Conservation (phyloP, 2,329 filamentous ascomycete species). For the Sporothrix luriei region DNA sequence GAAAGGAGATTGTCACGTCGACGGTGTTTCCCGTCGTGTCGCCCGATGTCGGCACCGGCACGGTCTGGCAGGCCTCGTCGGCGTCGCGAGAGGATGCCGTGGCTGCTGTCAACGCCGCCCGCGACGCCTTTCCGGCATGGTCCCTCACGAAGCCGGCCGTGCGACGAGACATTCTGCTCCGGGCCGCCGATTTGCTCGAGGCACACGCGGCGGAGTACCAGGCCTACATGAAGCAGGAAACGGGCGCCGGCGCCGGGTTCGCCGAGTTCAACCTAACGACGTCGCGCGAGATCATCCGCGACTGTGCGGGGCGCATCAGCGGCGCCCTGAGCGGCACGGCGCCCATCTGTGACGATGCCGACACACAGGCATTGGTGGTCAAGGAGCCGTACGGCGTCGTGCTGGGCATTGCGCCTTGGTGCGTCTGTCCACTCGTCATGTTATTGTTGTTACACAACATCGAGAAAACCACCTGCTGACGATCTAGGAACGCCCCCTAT, state of each 20-base stretch:
- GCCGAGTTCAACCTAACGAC: conserved; percentile 47
- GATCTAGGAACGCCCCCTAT: conserved; percentile 58
- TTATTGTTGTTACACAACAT: too few relatives aligned
- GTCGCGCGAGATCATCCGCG: conserved; percentile 46
- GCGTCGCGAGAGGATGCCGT: conserved; percentile 40
- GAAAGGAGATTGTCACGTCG: conserved; percentile 39
- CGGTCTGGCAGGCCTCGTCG: conserved; percentile 39
- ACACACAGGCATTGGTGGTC: conserved; percentile 59
- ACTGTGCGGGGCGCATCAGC: conserved; percentile 48
- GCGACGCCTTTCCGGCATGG: conserved; percentile 71
- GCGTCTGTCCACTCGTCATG: conserved; percentile 31
- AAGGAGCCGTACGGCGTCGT: conserved; percentile 80
- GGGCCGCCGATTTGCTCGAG: conserved; percentile 66
- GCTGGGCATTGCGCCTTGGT: conserved; percentile 81
- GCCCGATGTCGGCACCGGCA: conserved; percentile 38
- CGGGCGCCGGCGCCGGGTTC: conserved; percentile 47
- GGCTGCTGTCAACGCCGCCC: conserved; percentile 51
- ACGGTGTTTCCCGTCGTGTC: conserved; percentile 40
- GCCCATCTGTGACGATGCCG: conserved; percentile 14
- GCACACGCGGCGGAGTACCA: conserved; percentile 61
- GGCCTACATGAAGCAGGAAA: conserved; percentile 60
- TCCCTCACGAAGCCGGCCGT: conserved; percentile 59
- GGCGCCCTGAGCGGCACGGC: conserved; percentile 16
- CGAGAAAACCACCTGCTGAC: too few relatives aligned
- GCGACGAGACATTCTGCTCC: conserved; percentile 70